Base-by-base conservation (phyloP, 1,284 basidiomycete species). In the Ceratobasidium sp. region DNA sequence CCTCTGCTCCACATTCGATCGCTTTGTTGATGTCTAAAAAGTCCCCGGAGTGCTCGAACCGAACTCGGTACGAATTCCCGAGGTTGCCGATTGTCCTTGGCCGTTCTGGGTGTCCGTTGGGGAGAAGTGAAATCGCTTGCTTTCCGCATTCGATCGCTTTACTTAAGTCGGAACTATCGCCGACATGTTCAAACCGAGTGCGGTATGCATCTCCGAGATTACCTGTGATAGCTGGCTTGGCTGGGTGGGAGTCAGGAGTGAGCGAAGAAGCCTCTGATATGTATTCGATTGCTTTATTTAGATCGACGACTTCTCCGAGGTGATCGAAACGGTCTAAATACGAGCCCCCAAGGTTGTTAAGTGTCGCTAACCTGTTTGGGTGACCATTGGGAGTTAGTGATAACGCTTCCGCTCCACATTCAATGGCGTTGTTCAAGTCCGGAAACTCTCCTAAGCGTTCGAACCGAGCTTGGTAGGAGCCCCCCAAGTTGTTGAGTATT, bases 271-370 rank as follows among this genome's bases (percentile, higher is more conserved):
- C 54, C 34, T 40, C n/a, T 3, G 34, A 22, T 12, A 40, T 35
- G 35, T 13, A 56, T 13, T 35, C 34, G 27, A 56, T 56, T 10
- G 54, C 54, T 5, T 12, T 31, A 10, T 56, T 25, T 5, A 56
- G 8, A 17, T 56, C 54, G 6, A 5, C 20, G n/a, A 56, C 10
- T 15, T 40, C 20, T 17, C 34, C 54, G 3, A 56, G 54, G 12
- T 25, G 54, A 3, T 56, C 34, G 22, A 56, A 56, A 17, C 54
- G 29, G 22, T 3, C 20, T 15, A 25, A 38, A 22, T 56, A 25
- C 10, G 54, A 62, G 3, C 20, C 32, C 6, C 58, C 58, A 7
- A 62, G 58, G 15, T 49, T 47, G 15, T 10, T 50, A 10, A 62
- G 45, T 12, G 12, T 8, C 1, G 32, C 32, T 13, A 31, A 15